phyloP scores from a whole-genome alignment of 148 eudicot species.

The Vaccinium darrowii region DNA sequence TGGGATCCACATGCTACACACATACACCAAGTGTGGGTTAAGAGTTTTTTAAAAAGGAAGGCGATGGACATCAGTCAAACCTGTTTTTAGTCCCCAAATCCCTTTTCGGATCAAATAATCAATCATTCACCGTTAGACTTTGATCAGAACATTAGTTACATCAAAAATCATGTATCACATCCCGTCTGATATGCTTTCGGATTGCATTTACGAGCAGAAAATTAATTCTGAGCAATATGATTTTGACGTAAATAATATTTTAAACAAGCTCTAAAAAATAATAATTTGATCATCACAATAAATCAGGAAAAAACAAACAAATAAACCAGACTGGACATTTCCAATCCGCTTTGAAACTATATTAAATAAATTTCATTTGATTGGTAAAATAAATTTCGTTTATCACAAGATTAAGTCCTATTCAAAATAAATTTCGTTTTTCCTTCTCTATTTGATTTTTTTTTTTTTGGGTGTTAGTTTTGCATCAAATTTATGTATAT shows the following conservation, averaged over 20 bases:
- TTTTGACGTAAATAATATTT: background rate
- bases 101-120: background rate
- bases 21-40: background rate
- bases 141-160: too few species aligned
- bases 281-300: too few species aligned
- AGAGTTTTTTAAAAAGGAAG: background rate
- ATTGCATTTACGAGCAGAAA: too few species aligned
- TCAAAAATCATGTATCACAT: background rate
- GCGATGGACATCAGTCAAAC: background rate
- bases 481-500: too few species aligned
- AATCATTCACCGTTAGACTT: background rate
- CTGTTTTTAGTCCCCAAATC: too few species aligned
- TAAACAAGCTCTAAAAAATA: background rate
- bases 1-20: background rate
- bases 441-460: too few species aligned
- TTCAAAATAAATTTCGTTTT: too few species aligned
- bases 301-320: background rate
- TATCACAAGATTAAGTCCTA: too few species aligned
- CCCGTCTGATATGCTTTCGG: too few species aligned
- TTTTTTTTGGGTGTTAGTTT: too few species aligned
- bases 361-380: too few species aligned
- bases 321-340: background rate
- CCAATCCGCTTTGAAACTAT: background rate
- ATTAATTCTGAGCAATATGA: background rate
- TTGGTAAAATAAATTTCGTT: too few species aligned